These are phyloP conservation scores for Turritis glabra DNA, from an alignment of 345 rosid species.

Conservation along the genomic window DNA sequence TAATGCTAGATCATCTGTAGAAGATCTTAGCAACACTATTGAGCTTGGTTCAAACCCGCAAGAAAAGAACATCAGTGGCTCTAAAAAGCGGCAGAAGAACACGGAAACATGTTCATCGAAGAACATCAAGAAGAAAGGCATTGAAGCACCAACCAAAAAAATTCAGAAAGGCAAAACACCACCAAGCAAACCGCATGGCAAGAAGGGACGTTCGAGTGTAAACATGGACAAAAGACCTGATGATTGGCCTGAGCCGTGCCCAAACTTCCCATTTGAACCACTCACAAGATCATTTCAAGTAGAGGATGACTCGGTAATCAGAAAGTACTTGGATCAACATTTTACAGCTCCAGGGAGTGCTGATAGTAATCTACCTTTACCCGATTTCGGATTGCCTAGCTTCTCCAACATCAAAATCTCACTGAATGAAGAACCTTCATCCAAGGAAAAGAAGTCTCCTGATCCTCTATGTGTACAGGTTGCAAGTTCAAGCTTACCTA, in stretches of 20 bases:
- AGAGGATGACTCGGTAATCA: conserved; percentile 43
- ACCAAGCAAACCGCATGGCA: not conserved
- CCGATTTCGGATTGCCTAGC: conserved; percentile 44
- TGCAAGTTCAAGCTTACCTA: conserved; percentile 31
- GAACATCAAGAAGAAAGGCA: conserved; percentile 22
- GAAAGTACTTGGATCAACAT: conserved; percentile 47
- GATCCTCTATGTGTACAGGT: conserved; percentile 25
- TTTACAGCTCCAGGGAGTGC: conserved; percentile 16
- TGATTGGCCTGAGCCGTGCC: conserved; percentile 50
- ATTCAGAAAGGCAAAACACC: conserved; percentile 7
- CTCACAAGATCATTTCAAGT: conserved; percentile 38
- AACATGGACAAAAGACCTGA: not conserved
- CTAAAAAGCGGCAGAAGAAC: conserved; percentile 13
- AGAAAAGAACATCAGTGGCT: conserved; percentile 20
- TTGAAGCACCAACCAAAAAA: conserved; percentile 1
- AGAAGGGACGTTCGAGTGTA: conserved; percentile 18
- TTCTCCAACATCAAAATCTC: conserved; percentile 40
- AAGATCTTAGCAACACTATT: conserved; percentile 18
- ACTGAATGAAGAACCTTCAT: conserved; percentile 16
- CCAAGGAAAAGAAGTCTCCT: conserved; percentile 18
- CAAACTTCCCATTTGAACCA: conserved; percentile 55
- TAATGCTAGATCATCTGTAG: conserved; percentile 25
- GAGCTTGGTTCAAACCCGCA: conserved; percentile 8
- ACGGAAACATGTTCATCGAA: conserved; percentile 9
- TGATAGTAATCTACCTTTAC: conserved; percentile 34